These are phyloP conservation scores for Ruellia speciosa DNA, from an alignment of 305 asterid genomes.

Conservation along the genomic window DNA sequence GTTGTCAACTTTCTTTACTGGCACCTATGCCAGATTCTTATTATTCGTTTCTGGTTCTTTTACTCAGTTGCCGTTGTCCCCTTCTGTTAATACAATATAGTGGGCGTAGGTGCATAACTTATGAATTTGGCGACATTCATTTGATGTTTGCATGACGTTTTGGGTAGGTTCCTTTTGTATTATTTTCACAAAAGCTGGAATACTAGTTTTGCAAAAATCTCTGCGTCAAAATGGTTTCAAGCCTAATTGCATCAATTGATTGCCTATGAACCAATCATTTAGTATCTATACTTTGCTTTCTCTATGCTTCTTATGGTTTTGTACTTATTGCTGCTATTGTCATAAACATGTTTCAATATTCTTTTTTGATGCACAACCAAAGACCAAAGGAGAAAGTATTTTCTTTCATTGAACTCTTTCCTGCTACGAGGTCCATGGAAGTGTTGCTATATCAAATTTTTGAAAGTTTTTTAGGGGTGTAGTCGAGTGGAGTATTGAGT, in stretches of 20 bases:
- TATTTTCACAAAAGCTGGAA: neutral
- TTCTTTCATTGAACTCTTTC: neutral
- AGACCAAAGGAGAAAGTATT: neutral
- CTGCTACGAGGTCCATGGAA: neutral
- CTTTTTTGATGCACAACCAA: too few relatives aligned
- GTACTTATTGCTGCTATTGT: neutral
- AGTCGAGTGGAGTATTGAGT: too few relatives aligned
- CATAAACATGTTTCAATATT: neutral
- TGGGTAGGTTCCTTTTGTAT: neutral
- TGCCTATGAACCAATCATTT: too few relatives aligned
- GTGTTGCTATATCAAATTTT: neutral
- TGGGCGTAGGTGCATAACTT: slow-evolving; percentile 6
- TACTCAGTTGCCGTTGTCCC: neutral
- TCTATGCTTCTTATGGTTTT: too few relatives aligned
- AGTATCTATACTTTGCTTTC: too few relatives aligned
- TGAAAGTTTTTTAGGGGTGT: too few relatives aligned
- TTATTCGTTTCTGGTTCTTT: neutral
- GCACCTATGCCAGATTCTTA: too few relatives aligned
- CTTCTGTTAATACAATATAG: slow-evolving; percentile 10
- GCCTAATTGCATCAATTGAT: neutral
- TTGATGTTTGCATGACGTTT: slow-evolving; percentile 4
- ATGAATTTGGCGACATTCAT: slow-evolving; percentile 9
- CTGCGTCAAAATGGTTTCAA: neutral
- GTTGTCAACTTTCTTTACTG: neutral
- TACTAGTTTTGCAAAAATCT: too few relatives aligned